These are phyloP conservation scores for Pyricularia pennisetigena DNA, from an alignment of 2,329 filamentous ascomycete genomes.

Conservation along the genomic window DNA sequence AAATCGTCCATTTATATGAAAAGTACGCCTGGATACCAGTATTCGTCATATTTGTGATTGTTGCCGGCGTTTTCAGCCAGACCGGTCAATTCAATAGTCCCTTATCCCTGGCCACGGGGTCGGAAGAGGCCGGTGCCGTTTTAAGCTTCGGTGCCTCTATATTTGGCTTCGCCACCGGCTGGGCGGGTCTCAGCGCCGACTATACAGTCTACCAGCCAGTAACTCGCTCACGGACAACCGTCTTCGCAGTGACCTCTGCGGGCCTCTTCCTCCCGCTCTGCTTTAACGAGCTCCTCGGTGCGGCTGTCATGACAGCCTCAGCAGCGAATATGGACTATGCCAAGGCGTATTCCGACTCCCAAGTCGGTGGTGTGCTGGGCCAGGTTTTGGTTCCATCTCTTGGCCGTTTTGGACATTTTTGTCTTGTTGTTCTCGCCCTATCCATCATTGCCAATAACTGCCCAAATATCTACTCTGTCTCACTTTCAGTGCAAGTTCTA, in stretches of 20 bases:
- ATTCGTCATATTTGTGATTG: conserved; percentile 40
- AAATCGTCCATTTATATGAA: conserved; percentile 69
- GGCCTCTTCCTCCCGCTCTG: conserved; percentile 55
- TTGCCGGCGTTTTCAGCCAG: conserved; percentile 30
- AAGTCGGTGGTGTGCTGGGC: conserved; percentile 35
- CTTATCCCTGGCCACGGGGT: conserved; percentile 41
- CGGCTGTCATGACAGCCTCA: conserved; percentile 59
- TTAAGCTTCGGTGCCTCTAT: conserved; percentile 59
- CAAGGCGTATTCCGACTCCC: conserved; percentile 21
- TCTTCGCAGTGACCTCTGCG: conserved; percentile 60
- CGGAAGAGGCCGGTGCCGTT: conserved; percentile 39
- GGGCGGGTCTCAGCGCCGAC: conserved; percentile 47
- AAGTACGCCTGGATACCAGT: conserved; percentile 63
- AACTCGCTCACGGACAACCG: conserved; percentile 34
- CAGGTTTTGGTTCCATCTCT: conserved; percentile 31
- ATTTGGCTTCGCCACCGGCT: conserved; percentile 61
- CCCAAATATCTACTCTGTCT: conserved; percentile 28
- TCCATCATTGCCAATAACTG: conserved; percentile 34
- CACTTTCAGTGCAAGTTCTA: conserved; percentile 40
- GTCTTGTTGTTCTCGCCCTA: conserved; percentile 34
- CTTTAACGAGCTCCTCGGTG: conserved; percentile 65
- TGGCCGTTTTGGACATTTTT: conserved; percentile 36
- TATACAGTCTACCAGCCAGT: conserved; percentile 46
- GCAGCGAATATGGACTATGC: conserved; percentile 45
- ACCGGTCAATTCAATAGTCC: conserved; percentile 32